Percentiles rank a stretch among this genome's conserved stretches.
These are phyloP conservation scores for Cyclocybe cylindracea DNA, from an alignment of 768 basidiomycete genomes.

Conservation along the genomic window DNA sequence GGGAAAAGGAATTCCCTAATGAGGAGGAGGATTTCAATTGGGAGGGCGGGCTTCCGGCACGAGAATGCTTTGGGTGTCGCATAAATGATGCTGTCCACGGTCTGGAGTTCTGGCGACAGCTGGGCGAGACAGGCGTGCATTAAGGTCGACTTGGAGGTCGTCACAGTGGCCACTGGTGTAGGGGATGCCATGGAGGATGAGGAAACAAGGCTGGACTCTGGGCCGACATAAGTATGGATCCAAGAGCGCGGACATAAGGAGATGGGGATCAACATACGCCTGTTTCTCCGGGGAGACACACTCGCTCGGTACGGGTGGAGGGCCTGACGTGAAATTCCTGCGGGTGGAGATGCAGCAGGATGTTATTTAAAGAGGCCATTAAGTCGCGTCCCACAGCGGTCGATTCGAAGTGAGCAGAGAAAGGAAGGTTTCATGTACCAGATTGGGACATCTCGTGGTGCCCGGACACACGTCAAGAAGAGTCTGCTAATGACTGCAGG, in stretches of 20 bases:
- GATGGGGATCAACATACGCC: conserved; percentile 12
- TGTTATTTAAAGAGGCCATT: conserved; percentile 13
- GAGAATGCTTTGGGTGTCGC: conserved; percentile 8
- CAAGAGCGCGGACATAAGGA: conserved; percentile 17
- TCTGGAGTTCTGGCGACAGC: conserved; percentile 45
- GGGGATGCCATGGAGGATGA: conserved; percentile 15
- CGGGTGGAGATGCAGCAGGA: conserved; percentile 20
- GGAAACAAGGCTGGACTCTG: background rate
- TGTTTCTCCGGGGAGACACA: conserved; percentile 12
- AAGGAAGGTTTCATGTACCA: conserved; percentile 23
- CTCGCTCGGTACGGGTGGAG: conserved; percentile 3
- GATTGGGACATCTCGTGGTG: conserved; percentile 18
- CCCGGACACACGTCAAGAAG: conserved; percentile 13
- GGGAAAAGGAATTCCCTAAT: conserved; percentile 51
- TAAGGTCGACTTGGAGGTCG: conserved; percentile 43
- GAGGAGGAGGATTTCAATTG: conserved; percentile 52
- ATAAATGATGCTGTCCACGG: conserved; percentile 40
- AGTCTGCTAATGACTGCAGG: conserved; percentile 18
- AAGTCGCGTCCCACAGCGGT: conserved; percentile 13
- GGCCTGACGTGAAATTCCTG: conserved; percentile 34
- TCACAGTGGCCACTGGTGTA: conserved; percentile 20
- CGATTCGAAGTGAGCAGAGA: conserved; percentile 16
- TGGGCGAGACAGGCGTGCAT: conserved; percentile 55
- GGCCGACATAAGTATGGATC: conserved; percentile 13
- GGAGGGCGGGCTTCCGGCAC: conserved; percentile 29